Evolutionary conservation across 2,329 filamentous ascomycete genomes (phyloP), one percentile per base, ranked within the genome.

Genomic region (Rachicladosporium sp.): DNA sequence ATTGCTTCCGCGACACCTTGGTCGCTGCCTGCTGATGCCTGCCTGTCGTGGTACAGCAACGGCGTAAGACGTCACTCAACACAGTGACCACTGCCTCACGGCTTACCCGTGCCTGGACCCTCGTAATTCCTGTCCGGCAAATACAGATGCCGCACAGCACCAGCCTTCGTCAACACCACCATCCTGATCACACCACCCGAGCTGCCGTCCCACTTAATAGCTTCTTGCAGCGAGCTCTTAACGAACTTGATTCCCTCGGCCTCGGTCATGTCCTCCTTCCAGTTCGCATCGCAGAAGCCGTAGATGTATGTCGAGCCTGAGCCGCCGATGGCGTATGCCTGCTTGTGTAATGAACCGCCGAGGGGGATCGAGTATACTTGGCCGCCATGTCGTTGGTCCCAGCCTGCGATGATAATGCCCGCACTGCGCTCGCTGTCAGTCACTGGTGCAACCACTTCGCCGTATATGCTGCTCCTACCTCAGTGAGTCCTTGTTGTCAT

Each of bases 281-380:
- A 98, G 71, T 98, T 78, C 42, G 86, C 80, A 61, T 98, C 89
- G 61, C 88, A 96, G 73, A 93, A 96, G 54, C 91, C 91, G 71
- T 96, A 98, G 65, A 98, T 98, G 71, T 98, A 98, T 46, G 91
- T 96, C 53, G 89, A 96, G 32, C 91, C 91, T 12, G 89, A 96
- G 34, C 91, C 91, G 52, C 87, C 88, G 56, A 98, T 98, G 33
- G 91, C 78, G 59, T 95, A 98, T 11, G 88, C 62, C 62, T 95
- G 88, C 73, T 96, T 95, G 78, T 98, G 91, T 53, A 98, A 77
- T 37, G 91, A 96, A 41, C 91, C 91, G 53, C 91, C 91, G 31
- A 96, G 74, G 3, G 91, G 91, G 61, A 98, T 95, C 55, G 85
- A 91, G 70, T 95, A 98, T 48, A 98, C 89, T 62, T 96, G 88